Evolutionary conservation across 164 flowering plant species (phyloP).

Genomic region (Euptelea pleiosperma): DNA sequence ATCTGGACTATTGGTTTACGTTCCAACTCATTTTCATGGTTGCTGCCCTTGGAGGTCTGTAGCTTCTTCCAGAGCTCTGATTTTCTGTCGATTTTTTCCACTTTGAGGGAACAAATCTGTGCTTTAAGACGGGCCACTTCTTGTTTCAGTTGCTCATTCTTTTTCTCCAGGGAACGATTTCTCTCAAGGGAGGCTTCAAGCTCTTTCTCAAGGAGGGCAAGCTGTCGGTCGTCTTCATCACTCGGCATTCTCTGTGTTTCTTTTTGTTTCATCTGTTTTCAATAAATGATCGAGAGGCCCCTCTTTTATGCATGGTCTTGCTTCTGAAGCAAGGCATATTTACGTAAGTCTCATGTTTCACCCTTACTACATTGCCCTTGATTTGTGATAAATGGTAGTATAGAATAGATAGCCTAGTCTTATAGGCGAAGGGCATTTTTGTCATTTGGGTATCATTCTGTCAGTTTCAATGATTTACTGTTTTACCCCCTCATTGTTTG

Average conservation of each 20-base stretch:
- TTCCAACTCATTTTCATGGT: slow-evolving; percentile 18
- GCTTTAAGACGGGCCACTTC: slow-evolving; percentile 45
- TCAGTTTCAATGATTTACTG: not conserved
- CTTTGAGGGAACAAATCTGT: slow-evolving; percentile 42
- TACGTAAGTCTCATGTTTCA: slow-evolving; percentile 1
- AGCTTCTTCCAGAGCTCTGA: slow-evolving; percentile 53
- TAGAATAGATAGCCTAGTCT: not conserved
- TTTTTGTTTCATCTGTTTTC: too few relatives aligned
- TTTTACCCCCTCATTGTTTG: not conserved
- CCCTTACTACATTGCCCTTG: not conserved
- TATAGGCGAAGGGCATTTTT: not conserved
- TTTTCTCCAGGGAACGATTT: slow-evolving; percentile 42
- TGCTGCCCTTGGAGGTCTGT: slow-evolving; percentile 31
- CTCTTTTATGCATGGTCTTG: slow-evolving; percentile 4
- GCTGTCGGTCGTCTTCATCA: slow-evolving; percentile 24
- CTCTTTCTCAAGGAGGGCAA: slow-evolving; percentile 38
- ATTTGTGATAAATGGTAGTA: not conserved
- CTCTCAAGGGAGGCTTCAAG: slow-evolving; percentile 38
- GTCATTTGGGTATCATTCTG: slow-evolving; percentile 4
- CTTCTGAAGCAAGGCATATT: slow-evolving; percentile 10
- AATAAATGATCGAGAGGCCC: not conserved
- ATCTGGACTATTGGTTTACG: slow-evolving; percentile 22
- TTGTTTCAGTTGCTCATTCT: slow-evolving; percentile 59
- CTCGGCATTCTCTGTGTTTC: slow-evolving; percentile 31
- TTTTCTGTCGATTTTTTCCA: slow-evolving; percentile 48